Percentiles rank a stretch among this genome's conserved stretches.
phyloP scores from a whole-genome alignment of 2,329 filamentous ascomycete species.

The Colletotrichum sublineola region DNA sequence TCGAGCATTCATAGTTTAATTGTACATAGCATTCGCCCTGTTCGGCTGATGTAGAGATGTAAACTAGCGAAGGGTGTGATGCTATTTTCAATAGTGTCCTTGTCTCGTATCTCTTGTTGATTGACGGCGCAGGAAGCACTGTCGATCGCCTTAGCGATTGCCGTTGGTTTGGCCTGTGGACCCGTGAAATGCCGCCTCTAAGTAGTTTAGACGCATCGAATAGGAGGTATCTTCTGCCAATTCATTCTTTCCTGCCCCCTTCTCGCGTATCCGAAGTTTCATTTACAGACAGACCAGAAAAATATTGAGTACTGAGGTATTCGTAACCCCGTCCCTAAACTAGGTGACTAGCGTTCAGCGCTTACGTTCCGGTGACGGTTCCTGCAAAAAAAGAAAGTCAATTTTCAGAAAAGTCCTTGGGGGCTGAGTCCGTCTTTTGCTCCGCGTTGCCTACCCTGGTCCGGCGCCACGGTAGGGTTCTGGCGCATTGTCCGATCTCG shows the following conservation, averaged over 20 bases:
- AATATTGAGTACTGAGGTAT: not conserved
- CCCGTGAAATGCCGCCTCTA: not conserved
- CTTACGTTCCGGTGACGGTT: not conserved
- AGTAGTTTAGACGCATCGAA: not conserved
- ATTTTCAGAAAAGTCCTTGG: not conserved
- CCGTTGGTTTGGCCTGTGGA: not conserved
- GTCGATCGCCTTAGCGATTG: constrained; percentile 1
- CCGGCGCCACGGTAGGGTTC: not conserved
- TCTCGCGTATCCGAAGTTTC: not conserved
- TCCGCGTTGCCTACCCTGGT: constrained; percentile 11
- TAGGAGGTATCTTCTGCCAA: not conserved
- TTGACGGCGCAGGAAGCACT: constrained; percentile 1
- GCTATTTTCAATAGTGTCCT: not conserved
- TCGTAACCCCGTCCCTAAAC: too few relatives aligned
- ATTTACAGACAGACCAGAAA: too few relatives aligned
- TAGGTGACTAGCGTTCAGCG: not conserved
- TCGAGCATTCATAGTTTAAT: not conserved
- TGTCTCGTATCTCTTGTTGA: constrained; percentile 1
- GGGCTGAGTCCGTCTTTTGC: not conserved
- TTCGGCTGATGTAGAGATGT: not conserved
- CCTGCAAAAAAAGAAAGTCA: constrained; percentile 3
- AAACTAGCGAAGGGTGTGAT: not conserved
- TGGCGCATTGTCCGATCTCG: constrained; percentile 29
- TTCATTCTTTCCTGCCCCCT: not conserved
- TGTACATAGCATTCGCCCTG: not conserved